Conservation (phyloP, 768 basidiomycete genomes). For the Panaeolus cyanescens region DNA sequence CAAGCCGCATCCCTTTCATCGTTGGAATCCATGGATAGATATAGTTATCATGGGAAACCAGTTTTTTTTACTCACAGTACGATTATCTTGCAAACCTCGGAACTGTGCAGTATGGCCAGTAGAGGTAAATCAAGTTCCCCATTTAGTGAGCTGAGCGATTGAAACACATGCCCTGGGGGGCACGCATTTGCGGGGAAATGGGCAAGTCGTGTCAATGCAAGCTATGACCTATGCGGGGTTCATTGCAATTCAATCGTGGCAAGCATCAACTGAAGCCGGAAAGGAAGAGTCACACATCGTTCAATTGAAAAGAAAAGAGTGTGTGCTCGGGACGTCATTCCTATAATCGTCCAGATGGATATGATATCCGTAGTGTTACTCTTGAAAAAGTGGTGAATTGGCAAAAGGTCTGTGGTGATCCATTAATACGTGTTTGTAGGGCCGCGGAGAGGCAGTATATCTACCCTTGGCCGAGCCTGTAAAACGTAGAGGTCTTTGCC, state of each 20-base stretch:
- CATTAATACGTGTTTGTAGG: not conserved
- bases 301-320: not conserved
- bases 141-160: not conserved
- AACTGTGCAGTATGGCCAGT: not conserved
- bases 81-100: not conserved
- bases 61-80: not conserved
- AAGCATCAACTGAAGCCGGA: not conserved
- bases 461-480: not conserved
- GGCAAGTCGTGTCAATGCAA: not conserved
- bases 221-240: conserved; percentile 4
- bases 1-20: not conserved
- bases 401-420: not conserved
- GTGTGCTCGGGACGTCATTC: conserved; percentile 1
- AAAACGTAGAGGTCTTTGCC: not conserved
- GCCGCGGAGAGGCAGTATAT: not conserved
- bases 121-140: not conserved
- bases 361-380: not conserved
- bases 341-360: not conserved
- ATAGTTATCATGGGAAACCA: not conserved
- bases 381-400: not conserved
- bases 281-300: not conserved
- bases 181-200: conserved; percentile 2
- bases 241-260: not conserved
- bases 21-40: not conserved
- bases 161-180: not conserved